Evolutionary conservation across 2,329 filamentous ascomycete species (phyloP), one percentile per base, ranked within the genome.

Genomic region (Aspergillus brasiliensis): DNA sequence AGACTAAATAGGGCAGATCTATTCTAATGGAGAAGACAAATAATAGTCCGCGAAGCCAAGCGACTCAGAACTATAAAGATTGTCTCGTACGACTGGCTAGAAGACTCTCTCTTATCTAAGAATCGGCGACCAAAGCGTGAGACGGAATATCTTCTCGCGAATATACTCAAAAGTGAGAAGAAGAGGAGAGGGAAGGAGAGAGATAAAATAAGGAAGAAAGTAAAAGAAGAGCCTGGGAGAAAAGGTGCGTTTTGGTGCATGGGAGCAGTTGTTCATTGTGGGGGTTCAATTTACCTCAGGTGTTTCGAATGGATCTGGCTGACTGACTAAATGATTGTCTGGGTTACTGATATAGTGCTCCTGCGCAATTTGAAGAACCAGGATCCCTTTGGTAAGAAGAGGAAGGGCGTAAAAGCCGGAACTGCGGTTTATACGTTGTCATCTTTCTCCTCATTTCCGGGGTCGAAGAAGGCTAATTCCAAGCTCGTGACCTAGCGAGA

Each of bases 41-140:
- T 40, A 23, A 19, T 52, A 83, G 81, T 83, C 2, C 61, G 68
- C 40, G 70, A 73, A 61, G 81, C 80, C 0, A 75, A 74, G 55
- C 59, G 65, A 0, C 65, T 77, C 7, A 69, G 68, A 13, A 71
- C 68, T 6, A 69, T 81, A 58, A 75, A 75, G n/a, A 80, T 83
- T 19, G 78, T 83, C 5, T 73, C 72, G 2, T 74, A 74, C 23
- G 79, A 81, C 56, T 84, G 81, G 81, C 67, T 83, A 8, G 75
- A 78, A 51, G 80, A 82, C 15, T 79, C 77, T 1, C 64, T 80
- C 13, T 49, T 73, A 6, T 69, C 70, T 2, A 72, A 73, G n/a
- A 67, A 63, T 2, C 61, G 62, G 5, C 72, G 68, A 13, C 79
- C 79, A 1, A 72, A 74, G 34, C 62, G 68, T 1, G 75, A 73